Base-by-base conservation (phyloP, 2,329 filamentous ascomycete species). In the Cladosporium cucumerinum region DNA sequence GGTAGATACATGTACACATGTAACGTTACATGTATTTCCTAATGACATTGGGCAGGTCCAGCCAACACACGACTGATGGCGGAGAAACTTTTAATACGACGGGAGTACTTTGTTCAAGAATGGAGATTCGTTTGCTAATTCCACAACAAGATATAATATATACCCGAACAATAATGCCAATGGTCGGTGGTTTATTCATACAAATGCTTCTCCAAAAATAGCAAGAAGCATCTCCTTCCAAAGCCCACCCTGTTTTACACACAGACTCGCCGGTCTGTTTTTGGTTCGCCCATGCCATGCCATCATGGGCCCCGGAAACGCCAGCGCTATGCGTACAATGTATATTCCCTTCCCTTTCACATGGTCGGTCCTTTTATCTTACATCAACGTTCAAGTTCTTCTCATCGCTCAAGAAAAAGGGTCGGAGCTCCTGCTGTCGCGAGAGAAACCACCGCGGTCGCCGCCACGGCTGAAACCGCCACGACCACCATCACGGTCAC, bases 401-500 rank as follows among this genome's bases (percentile, higher is more conserved):
- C 5, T 54, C 28, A 5, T 55, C 52, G 30, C 57, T 54, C 16
- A 63, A 6, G 61, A 28, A 23, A 64, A 64, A 23, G 62, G 62
- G 26, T 64, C 62, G 14, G 28, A 55, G 43, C 30, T 36, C 14
- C 46, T 59, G 43, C 12, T 51, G 32, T 62, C 59, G 30, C 59
- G 46, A 16, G 46, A 48, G 36, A 26, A 34, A 14, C 32, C 55
- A 30, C 55, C 34, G 16, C 36, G 34, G 55, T 55, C 52, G 25
- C 67, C 65, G 48, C 59, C 39, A 46, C 36, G 21, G 23, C 21
- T 5, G 34, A 34, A 49, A 32, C 66, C 65, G 36, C 59, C 32
- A 18, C 63, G 39, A 34, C 64, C 63, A 46, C 66, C 62, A 46
- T 52, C 65, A 34, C 52, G 63, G 6, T 63, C 58, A 8, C 70